Evolutionary conservation across 768 basidiomycete species (phyloP), one percentile per base, ranked within the genome.

Genomic region (Mrakia hoshinonis): DNA sequence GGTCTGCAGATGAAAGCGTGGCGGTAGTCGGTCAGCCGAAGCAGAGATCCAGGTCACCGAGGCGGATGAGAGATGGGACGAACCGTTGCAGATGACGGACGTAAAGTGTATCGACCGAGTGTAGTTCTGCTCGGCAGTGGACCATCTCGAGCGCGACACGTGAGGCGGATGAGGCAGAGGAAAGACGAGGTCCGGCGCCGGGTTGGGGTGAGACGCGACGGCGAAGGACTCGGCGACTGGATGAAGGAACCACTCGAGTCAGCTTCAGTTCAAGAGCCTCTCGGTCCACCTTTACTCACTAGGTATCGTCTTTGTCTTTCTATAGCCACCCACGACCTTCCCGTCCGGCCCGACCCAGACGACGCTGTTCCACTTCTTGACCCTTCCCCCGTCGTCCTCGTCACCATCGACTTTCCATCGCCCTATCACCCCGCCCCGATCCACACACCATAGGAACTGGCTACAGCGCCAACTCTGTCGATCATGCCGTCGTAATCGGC

Each of bases 161-260:
- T 52, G 60, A 10, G 29, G n/a, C 4, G 68, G 60, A n/a, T 9
- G n/a, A 3, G 43, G 60, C 0, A 69, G 60, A n/a, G 43, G 13
- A 0, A 69, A 5, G 15, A 60, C 36, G 49, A 62, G 29, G 47
- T 24, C 36, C 1, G 68, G 68, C 6, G 68, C 47, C 3, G 48
- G 13, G 18, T 51, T n/a, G 4, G 61, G 58, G 22, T 60, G 54
- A 0, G 39, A n/a, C 7, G 68, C 43, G 48, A 69, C 38, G n/a
- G 48, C 31, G 49, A 69, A 69, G 20, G 68, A 69, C 36, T 69
- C 68, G 48, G 60, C 68, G 48, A 69, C 68, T 69, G 43, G 2
- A 34, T 12, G 48, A 36, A 2, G 18, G 22, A 29, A 29, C 6
- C 43, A 18, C 15, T 10, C 38, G 46, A 43, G 36, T 13, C 38